Evolutionary conservation across 257 asterid species (phyloP), one percentile per base, ranked within the genome.

Genomic region (Ilex asprella): DNA sequence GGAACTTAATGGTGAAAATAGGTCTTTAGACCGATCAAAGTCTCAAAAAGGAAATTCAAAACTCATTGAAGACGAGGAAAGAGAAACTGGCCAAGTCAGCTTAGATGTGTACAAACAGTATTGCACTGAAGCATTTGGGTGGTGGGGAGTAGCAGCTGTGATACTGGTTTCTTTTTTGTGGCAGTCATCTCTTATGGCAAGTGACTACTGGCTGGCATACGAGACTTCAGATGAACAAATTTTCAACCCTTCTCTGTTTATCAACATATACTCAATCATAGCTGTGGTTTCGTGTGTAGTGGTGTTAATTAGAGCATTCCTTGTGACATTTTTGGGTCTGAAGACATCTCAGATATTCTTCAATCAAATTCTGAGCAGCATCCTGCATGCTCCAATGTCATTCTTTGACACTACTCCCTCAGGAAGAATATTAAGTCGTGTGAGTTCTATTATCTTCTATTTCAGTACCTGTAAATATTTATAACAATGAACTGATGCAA

Each of bases 361-460:
- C 58, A 46, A 55, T 3, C 84, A 81, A 59, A 78, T 83, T 57
- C 69, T 86, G 41, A 43, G 62, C 16, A 82, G 89, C 63, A 75
- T 80, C 30, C 59, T 86, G 47, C 97, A 70, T 58, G 97, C 97
- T 67, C 95, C 97, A 0, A 84, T 89, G 95, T 81, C 95, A 6
- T 89, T 86, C 76, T 86, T 84, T 27, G 97, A 89, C 73, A 83
- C 97, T 7, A 89, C 97, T 27, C 96, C 96, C 13, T 84, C 93
- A 1, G 96, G 96, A 27, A 73, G 95, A 74, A 70, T 86, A 39
- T 59, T 89, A 53, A 89, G 80, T 59, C 84, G 96, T n/a, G 96
- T 86, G 69, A 78, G 85, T 55, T 50, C 58, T 56, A 12, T 9
- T 31, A 15, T 39, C n/a, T 47, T 61, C 10, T 10, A 6, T 21